A percentile compares a stretch with the other conserved stretches of the same genome.
Evolutionary conservation across 1,284 basidiomycete species (phyloP).

Genomic region (Meira miltonrushii): DNA sequence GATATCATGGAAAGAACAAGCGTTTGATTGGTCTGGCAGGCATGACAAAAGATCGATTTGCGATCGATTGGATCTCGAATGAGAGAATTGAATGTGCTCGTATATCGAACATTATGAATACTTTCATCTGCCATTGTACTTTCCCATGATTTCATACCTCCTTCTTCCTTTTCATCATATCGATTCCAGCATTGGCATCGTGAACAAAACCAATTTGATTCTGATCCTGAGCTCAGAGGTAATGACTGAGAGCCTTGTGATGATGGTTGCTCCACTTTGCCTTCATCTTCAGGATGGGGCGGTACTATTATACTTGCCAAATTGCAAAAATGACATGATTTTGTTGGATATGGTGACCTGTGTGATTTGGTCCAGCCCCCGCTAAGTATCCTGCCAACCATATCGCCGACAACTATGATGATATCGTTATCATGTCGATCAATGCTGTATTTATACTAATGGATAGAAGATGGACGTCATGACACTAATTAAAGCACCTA

Average conservation of each 20-base stretch:
- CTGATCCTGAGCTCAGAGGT: not conserved
- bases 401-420: no score
- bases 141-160: constrained; percentile 24
- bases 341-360: not conserved
- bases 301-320: not conserved
- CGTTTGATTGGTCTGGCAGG: constrained; percentile 43
- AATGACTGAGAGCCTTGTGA: not conserved
- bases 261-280: not conserved
- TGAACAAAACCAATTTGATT: constrained; percentile 40
- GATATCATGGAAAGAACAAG: constrained; percentile 39
- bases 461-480: no score
- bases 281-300: constrained; percentile 1
- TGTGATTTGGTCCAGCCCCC: no score
- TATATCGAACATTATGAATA: not conserved
- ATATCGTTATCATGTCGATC: no score
- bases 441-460: no score
- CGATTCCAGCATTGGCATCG: constrained; percentile 38
- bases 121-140: constrained; percentile 32
- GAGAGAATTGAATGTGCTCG: not conserved
- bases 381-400: no score
- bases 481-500: no score
- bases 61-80: not conserved
- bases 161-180: constrained; percentile 17
- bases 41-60: constrained; percentile 32
- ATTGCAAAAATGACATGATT: constrained; percentile 5